Evolutionary conservation across 345 rosid species (phyloP), one percentile per base, ranked within the genome.

Genomic region (Populus davidiana): DNA sequence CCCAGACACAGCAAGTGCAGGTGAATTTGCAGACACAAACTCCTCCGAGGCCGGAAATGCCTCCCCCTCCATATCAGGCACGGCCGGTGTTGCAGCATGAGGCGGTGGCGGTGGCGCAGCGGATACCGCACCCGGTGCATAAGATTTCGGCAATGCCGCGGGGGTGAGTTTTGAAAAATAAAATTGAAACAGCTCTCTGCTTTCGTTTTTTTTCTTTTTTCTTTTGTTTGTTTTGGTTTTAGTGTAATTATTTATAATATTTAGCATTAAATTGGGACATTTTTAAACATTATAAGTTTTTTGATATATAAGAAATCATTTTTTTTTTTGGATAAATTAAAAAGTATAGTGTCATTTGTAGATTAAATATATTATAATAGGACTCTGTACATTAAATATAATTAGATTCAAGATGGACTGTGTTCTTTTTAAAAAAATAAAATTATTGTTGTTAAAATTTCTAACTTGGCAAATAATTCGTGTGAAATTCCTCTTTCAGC

Each of bases 71-170:
- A 50, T 77, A 74, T 78, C 79, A 70, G 21, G 78, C 81, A 4
- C 79, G 79, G 75, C 78, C 77, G 1, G 79, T 81, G 78, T 76
- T 75, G 3, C 87, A 71, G 80, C 86, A 75, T 49, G 63, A 75
- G 35, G 21, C 5, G 47, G 25, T 65, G 62, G 56, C 82, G 62
- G 11, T 73, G 70, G 67, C 44, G 76, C 79, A 84, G 25, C 80
- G 87, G 71, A 64, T 81, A 38, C 78, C 79, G 69, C 90, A 84
- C n/a, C 87, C 85, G 8, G 80, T 86, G 75, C 89, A 85, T 27
- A 84, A 70, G 63, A 77, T 84, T 77, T 87, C 64, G 43, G 73
- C 83, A 66, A 74, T 52, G 78, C 87, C 49, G 75, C 63, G 65
- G 49, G 73, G 76, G 91, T 88, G 79, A 85, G 71, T 61, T 67